A percentile compares a stretch with the other conserved stretches of the same genome.
Conservation (phyloP, 352 stramenopile species). For the Globisporangium solare region DNA sequence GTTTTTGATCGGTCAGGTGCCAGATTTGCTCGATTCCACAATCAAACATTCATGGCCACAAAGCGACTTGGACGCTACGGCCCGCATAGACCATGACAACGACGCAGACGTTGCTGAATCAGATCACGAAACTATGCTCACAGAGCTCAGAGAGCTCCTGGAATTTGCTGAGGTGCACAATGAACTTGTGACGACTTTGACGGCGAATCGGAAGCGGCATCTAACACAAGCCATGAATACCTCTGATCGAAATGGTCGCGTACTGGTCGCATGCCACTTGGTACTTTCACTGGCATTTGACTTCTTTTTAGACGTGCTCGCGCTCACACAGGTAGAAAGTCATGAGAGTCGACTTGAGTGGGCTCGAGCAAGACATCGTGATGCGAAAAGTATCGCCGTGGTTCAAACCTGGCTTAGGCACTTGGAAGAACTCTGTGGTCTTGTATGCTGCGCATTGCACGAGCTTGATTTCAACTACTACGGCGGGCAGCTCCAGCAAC, state of each 20-base stretch:
- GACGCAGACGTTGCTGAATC: not conserved
- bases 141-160: conserved; percentile 26
- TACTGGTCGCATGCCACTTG: conserved; percentile 27
- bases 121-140: not conserved
- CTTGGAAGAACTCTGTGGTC: conserved; percentile 33
- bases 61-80: not conserved
- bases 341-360: not conserved
- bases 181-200: conserved; percentile 25
- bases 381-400: not conserved
- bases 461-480: conserved; percentile 40
- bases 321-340: conserved; percentile 6
- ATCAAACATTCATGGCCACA: not conserved
- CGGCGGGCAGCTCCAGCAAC: conserved; percentile 19
- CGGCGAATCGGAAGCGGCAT: conserved; percentile 34
- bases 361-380: not conserved
- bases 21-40: not conserved
- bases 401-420: conserved; percentile 29
- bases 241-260: conserved; percentile 27
- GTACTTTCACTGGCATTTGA: conserved; percentile 34
- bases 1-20: conserved; percentile 14
- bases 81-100: not conserved
- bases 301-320: conserved; percentile 29
- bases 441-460: conserved; percentile 36
- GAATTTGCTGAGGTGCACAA: conserved; percentile 25
- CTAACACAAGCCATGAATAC: conserved; percentile 23